These are phyloP conservation scores for Daldinia eschscholtzii DNA, from an alignment of 2,329 filamentous ascomycete species.

Conservation along the genomic window DNA sequence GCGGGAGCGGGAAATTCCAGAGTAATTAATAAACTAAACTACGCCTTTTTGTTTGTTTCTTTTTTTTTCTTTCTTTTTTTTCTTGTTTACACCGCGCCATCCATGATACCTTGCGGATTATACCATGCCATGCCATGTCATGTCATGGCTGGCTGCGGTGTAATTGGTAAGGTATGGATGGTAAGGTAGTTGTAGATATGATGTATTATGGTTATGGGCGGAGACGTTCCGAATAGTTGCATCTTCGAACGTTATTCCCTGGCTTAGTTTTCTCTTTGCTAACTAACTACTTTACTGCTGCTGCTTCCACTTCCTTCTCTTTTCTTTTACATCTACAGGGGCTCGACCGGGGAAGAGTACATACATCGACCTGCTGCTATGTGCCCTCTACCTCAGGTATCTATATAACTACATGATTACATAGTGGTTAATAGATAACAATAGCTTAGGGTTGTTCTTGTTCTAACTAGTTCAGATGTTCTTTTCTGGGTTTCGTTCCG, in stretches of 20 bases:
- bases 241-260: not conserved
- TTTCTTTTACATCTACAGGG: conserved; percentile 11
- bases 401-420: not conserved
- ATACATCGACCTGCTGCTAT: not conserved
- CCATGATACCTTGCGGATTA: not conserved
- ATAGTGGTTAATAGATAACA: not conserved
- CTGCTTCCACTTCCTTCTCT: not conserved
- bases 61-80: not conserved
- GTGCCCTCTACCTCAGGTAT: not conserved
- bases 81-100: conserved; percentile 4
- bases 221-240: conserved; percentile 4
- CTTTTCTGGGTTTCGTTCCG: not conserved
- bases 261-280: not conserved
- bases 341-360: conserved; percentile 5
- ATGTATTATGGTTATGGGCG: not conserved
- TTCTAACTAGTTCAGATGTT: not conserved
- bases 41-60: not conserved
- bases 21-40: not conserved
- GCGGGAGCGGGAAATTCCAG: not conserved
- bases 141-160: not conserved
- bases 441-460: not conserved
- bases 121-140: too few relatives aligned
- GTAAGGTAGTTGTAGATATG: not conserved
- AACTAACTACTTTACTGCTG: conserved; percentile 2
- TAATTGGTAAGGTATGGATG: not conserved